Evolutionary conservation across 2,329 filamentous ascomycete genomes (phyloP).

Genomic region (Fusarium napiforme): DNA sequence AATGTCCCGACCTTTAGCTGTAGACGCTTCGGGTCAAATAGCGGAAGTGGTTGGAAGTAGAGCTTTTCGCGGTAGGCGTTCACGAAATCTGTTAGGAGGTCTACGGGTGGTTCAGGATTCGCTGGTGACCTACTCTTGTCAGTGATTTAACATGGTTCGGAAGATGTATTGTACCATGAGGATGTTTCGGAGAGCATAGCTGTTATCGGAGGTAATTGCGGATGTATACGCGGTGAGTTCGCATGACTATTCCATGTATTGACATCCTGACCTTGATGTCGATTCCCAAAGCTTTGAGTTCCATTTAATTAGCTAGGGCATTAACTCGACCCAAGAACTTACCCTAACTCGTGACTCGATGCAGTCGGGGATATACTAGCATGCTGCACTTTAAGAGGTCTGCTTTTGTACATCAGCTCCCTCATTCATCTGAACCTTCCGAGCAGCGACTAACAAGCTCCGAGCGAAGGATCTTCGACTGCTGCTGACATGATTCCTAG

Average conservation of each 20-base stretch:
- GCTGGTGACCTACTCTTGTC: conserved; percentile 9
- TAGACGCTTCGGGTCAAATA: conserved; percentile 19
- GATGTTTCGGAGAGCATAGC: conserved; percentile 5
- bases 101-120: conserved; percentile 27
- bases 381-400: background rate
- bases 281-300: background rate
- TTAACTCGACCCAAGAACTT: rapidly evolving
- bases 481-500: conserved; percentile 12
- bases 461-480: background rate
- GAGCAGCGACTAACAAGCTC: background rate
- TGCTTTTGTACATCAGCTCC: background rate
- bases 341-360: conserved; percentile 9
- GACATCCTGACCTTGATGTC: background rate
- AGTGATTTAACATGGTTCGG: too few relatives aligned
- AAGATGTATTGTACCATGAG: too few relatives aligned
- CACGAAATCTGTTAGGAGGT: conserved; percentile 14
- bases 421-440: rapidly evolving
- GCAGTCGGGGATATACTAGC: background rate
- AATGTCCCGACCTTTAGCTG: conserved; percentile 10
- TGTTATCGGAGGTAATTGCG: conserved; percentile 18
- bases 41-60: conserved; percentile 32
- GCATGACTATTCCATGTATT: background rate
- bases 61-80: conserved; percentile 28
- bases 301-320: background rate
- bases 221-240: background rate